Conservation (phyloP, 495 filamentous ascomycete genomes). For the Platismatia glauca region DNA sequence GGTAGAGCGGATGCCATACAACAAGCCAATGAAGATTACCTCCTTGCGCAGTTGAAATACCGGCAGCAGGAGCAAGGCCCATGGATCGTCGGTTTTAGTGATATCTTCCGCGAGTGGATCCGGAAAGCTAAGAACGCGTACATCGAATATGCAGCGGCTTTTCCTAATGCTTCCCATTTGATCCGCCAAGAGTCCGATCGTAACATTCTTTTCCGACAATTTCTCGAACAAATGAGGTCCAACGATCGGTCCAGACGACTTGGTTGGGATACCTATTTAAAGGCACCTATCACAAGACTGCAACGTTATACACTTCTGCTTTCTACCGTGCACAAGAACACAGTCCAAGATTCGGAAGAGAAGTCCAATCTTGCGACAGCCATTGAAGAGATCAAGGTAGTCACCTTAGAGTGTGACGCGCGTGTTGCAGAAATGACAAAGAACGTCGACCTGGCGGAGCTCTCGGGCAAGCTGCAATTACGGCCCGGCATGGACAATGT, state of each 20-base stretch:
- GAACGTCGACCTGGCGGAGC: constrained; percentile 80
- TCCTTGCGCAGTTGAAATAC: constrained; percentile 95
- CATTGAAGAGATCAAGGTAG: constrained; percentile 89
- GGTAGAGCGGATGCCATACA: constrained; percentile 84
- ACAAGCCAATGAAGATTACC: constrained; percentile 83
- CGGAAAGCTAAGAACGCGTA: constrained; percentile 83
- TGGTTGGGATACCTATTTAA: constrained; percentile 90
- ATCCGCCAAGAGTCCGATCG: constrained; percentile 76
- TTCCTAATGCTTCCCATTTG: constrained; percentile 72
- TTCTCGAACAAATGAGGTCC: constrained; percentile 67
- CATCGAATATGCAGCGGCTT: constrained; percentile 83
- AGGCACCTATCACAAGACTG: constrained; percentile 83
- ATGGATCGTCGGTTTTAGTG: constrained; percentile 87
- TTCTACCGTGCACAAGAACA: constrained; percentile 74
- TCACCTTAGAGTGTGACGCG: constrained; percentile 86
- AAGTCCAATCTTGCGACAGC: constrained; percentile 76
- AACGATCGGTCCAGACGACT: constrained; percentile 77
- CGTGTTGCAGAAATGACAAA: constrained; percentile 91
- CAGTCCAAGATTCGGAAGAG: constrained; percentile 76
- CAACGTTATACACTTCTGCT: constrained; percentile 86
- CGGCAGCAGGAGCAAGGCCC: constrained; percentile 95
- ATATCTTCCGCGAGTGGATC: constrained; percentile 98
- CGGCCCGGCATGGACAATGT: constrained; percentile 80
- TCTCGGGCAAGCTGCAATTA: constrained; percentile 72
- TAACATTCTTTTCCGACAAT: constrained; percentile 79